Percentiles rank a stretch among this genome's conserved stretches.
phyloP scores from a whole-genome alignment of 148 eudicot species.

The Rhododendron mucronatum region DNA sequence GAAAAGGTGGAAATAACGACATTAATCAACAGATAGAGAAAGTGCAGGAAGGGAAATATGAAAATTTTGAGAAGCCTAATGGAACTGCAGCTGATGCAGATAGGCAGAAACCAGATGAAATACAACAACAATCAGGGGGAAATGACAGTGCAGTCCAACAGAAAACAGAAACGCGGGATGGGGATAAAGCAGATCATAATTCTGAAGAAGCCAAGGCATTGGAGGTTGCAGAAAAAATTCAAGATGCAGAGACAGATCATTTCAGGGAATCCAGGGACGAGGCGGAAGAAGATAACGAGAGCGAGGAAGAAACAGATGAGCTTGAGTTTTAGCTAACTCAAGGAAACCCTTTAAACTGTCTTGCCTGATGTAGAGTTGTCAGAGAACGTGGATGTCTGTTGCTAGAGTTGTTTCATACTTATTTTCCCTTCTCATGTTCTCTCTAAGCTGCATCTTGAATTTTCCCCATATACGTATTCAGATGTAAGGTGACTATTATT shows the following conservation, averaged over 20 bases:
- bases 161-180: conserved; percentile 7
- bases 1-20: not conserved
- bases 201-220: not conserved
- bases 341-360: not conserved
- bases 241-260: conserved; percentile 10
- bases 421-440: not conserved
- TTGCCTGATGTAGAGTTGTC: not conserved
- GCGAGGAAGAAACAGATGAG: conserved; percentile 15
- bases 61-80: conserved; percentile 6
- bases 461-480: not conserved
- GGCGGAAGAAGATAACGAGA: conserved; percentile 10
- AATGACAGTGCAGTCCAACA: not conserved
- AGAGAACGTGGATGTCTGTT: not conserved
- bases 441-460: not conserved
- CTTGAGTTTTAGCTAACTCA: conserved; percentile 7
- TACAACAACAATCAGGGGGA: not conserved
- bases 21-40: not conserved
- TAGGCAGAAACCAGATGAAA: conserved; percentile 5
- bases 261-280: not conserved
- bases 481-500: not conserved
- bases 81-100: not conserved
- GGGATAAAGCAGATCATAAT: not conserved
- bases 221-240: not conserved
- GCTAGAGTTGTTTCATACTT: not conserved
- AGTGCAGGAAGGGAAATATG: not conserved